Conservation (phyloP, 192 early-diverging fungal species). For the Umbelopsis ramanniana region DNA sequence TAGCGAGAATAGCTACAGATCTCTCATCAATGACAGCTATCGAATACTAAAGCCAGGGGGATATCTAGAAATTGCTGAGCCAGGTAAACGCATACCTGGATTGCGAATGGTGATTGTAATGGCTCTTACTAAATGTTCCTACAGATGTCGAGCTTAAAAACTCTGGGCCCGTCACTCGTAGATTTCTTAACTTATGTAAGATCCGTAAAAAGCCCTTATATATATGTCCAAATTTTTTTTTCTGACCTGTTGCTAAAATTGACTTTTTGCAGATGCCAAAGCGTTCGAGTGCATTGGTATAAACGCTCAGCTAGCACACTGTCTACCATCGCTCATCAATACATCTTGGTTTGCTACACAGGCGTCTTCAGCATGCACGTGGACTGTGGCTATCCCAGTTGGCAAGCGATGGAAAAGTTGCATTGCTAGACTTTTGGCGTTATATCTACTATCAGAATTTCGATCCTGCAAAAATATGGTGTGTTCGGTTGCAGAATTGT, state of each 20-base stretch:
- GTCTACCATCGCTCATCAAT: not conserved
- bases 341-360: not conserved
- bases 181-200: constrained; percentile 5
- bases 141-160: constrained; percentile 2
- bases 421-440: constrained; percentile 8
- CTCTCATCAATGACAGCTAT: not conserved
- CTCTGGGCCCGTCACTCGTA: not conserved
- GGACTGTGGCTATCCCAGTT: constrained; percentile 12
- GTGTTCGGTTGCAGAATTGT: not conserved
- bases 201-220: too few relatives aligned
- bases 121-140: not conserved
- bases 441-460: constrained; percentile 9
- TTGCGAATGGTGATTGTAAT: not conserved
- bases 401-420: constrained; percentile 15
- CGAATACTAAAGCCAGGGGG: constrained; percentile 42
- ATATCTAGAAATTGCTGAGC: constrained; percentile 36
- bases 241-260: not conserved
- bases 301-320: not conserved
- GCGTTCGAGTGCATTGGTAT: not conserved
- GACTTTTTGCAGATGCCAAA: not conserved
- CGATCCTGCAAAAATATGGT: constrained; percentile 18
- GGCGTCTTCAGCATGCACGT: constrained; percentile 3
- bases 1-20: not conserved
- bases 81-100: constrained; percentile 5
- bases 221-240: not conserved